A percentile compares a stretch with the other conserved stretches of the same genome.
Evolutionary conservation across 2,329 filamentous ascomycete genomes (phyloP).

Genomic region (Colletotrichum brevisporum): DNA sequence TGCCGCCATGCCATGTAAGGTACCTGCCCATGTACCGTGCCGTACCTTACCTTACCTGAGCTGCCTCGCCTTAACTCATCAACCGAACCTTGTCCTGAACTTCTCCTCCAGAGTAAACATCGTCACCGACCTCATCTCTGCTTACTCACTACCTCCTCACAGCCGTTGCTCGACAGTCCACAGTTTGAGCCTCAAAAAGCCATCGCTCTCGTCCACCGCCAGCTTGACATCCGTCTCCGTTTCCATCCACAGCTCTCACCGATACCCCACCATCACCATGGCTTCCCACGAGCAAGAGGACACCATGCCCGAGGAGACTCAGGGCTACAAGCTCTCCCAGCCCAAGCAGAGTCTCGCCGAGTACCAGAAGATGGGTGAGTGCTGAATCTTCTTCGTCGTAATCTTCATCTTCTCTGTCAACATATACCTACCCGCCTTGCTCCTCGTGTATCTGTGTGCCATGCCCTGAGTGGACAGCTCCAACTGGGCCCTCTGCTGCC

Average conservation of each 20-base stretch:
- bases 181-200: too few relatives aligned
- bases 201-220: too few relatives aligned
- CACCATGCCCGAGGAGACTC: conserved; percentile 86
- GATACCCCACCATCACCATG: conserved; percentile 63
- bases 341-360: conserved; percentile 96
- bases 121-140: conserved; percentile 20
- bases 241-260: conserved; percentile 18
- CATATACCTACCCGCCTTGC: neutral
- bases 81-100: conserved; percentile 20
- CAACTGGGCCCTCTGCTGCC: too few relatives aligned
- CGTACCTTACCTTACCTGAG: neutral
- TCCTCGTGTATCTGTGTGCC: too few relatives aligned
- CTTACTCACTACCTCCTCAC: conserved; percentile 21
- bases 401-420: conserved; percentile 2
- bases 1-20: conserved; percentile 1
- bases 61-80: conserved; percentile 18
- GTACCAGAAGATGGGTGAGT: conserved; percentile 92
- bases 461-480: too few relatives aligned
- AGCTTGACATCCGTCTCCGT: neutral
- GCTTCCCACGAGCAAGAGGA: conserved; percentile 79
- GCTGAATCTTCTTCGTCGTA: conserved; percentile 12
- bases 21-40: conserved; percentile 5
- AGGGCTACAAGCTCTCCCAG: conserved; percentile 98
- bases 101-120: conserved; percentile 38
- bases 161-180: neutral